Evolutionary conservation across 2,329 filamentous ascomycete species (phyloP).

Genomic region (Rachicladosporium sp.): DNA sequence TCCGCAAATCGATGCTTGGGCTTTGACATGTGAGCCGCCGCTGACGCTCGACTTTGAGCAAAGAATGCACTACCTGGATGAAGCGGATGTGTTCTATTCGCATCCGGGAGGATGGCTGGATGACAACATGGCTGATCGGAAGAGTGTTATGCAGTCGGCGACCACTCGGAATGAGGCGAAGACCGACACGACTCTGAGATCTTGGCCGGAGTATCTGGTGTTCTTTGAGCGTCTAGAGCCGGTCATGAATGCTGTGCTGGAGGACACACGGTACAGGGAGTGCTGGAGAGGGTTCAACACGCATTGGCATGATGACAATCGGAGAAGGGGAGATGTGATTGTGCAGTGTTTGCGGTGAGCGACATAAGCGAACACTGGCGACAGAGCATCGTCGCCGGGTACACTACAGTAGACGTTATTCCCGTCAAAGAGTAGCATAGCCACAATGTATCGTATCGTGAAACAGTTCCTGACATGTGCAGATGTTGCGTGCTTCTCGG

Average conservation of each 20-base stretch:
- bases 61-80: conserved; percentile 63
- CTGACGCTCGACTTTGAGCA: conserved; percentile 52
- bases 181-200: conserved; percentile 6
- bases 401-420: too few relatives aligned
- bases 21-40: conserved; percentile 82
- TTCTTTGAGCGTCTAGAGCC: conserved; percentile 48
- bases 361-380: too few relatives aligned
- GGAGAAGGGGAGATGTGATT: conserved; percentile 49
- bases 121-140: conserved; percentile 25
- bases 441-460: too few relatives aligned
- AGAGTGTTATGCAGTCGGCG: conserved; percentile 9
- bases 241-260: conserved; percentile 32
- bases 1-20: conserved; percentile 63
- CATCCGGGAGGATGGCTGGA: conserved; percentile 38
- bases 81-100: conserved; percentile 82
- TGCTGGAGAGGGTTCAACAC: conserved; percentile 50
- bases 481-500: too few relatives aligned
- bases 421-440: too few relatives aligned
- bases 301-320: conserved; percentile 50
- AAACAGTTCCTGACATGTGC: too few relatives aligned
- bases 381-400: too few relatives aligned
- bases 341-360: conserved; percentile 35
- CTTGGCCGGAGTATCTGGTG: conserved; percentile 36
- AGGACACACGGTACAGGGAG: conserved; percentile 39
- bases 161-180: conserved; percentile 6